Percentiles rank a stretch among this genome's conserved stretches.
Conservation (phyloP, 2,329 filamentous ascomycete genomes). For the Coleophoma eucalyptorum region DNA sequence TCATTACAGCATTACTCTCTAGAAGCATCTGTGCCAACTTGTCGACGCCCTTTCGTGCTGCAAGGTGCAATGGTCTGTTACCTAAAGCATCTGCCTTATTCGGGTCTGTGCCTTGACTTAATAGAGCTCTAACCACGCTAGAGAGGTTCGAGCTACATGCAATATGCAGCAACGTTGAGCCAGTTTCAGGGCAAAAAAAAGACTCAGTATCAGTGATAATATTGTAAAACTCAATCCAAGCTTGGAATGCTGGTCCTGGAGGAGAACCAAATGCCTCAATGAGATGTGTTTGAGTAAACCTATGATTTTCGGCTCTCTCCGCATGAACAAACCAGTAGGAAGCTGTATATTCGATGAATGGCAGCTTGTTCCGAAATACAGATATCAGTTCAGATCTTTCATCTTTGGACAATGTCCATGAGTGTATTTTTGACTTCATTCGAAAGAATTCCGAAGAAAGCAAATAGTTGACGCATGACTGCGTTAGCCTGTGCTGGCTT, state of each 20-base stretch:
- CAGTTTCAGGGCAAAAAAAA: background rate
- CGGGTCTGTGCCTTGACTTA: background rate
- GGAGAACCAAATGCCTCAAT: background rate
- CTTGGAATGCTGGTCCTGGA: background rate
- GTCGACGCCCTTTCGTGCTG: background rate
- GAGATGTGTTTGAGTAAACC: background rate
- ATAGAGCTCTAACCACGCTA: background rate
- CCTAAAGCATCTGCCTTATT: background rate
- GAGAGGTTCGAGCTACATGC: background rate
- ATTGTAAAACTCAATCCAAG: background rate
- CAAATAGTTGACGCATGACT: no score
- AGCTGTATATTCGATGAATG: background rate
- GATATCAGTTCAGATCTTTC: background rate
- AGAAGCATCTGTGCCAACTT: background rate
- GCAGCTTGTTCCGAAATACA: background rate
- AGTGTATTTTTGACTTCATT: no score
- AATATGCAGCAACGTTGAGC: background rate
- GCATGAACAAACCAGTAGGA: background rate
- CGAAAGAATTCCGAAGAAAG: no score
- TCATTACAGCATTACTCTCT: no score
- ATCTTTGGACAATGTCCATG: no score
- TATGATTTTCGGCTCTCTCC: background rate
- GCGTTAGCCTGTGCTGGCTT: no score
- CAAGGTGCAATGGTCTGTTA: background rate
- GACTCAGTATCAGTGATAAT: background rate